Evolutionary conservation across 2,329 filamentous ascomycete genomes (phyloP).

Genomic region (Bipolaris cookei): DNA sequence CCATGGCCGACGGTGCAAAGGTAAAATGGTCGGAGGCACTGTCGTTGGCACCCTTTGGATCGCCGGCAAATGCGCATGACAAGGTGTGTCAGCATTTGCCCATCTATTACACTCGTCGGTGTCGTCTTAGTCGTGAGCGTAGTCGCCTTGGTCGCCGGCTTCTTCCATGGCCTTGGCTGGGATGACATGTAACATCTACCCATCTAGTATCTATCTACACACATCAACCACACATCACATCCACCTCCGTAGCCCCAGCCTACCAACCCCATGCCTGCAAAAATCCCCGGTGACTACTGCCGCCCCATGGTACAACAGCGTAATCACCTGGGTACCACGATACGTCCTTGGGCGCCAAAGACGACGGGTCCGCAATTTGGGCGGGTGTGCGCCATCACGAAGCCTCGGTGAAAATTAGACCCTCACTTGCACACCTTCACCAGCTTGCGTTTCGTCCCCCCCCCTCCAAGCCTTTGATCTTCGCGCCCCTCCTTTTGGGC

Average conservation of each 20-base stretch:
- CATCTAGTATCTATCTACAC: not conserved
- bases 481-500: constrained; percentile 27
- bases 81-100: not conserved
- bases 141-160: no score
- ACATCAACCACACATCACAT: not conserved
- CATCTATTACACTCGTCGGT: not conserved
- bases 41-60: not conserved
- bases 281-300: not conserved
- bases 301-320: not conserved
- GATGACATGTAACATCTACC: no score
- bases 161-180: no score
- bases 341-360: not conserved
- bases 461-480: constrained; percentile 7
- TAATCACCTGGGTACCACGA: not conserved
- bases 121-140: no score
- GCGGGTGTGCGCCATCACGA: constrained; percentile 12
- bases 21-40: not conserved
- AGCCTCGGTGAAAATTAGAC: constrained; percentile 37
- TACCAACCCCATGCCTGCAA: not conserved
- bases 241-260: not conserved
- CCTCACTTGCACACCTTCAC: constrained; percentile 13
- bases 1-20: constrained; percentile 3
- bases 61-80: not conserved
- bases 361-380: constrained; percentile 12
- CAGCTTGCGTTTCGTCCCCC: constrained; percentile 17